Evolutionary conservation across 257 asterid genomes (phyloP), one percentile per base, ranked within the genome.

Genomic region (Capsicum chinense): DNA sequence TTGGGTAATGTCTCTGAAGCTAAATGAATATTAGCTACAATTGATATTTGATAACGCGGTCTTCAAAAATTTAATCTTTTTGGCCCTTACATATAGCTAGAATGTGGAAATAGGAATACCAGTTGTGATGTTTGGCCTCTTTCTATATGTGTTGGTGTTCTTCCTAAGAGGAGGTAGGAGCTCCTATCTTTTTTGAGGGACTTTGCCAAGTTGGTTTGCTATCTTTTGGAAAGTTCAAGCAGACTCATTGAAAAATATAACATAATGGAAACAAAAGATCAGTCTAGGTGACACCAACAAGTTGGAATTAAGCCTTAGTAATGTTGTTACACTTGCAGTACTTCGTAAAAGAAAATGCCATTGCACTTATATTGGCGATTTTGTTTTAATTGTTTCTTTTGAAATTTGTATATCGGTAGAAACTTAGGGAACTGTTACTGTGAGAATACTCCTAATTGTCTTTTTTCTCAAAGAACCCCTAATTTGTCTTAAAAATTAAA

Each of bases 61-160:
- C 79, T 69, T 69, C 56, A 69, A 33, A 66, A 16, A 15, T 39
- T 69, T 39, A 9, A 69, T 69, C 33, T 69, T 54, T 78, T 54
- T 52, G 21, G 12, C 47, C 63, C 5, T 74, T 74, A 74, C 7
- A n/a, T 19, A 19, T 50, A 48, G 1, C 44, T 74, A 19, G 80
- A 50, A 50, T 50, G 19, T 74, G 81, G 81, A 48, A 14, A 74
- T 2, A 39, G 42, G 42, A 39, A 39, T 39, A 52, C 11, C 3
- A 76, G 21, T 26, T 62, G 21, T 76, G 63, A 76, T 76, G 15
- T 52, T 14, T 52, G 48, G 47, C 81, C 82, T 54, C 81, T 78
- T 54, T 78, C 50, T 26, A 0, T 0, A 2, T 54, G 64, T 78
- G 50, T 26, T 78, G 26, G 48, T 54, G 50, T 78, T 78, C 33